Evolutionary conservation across 163 green algal genomes (phyloP).

Genomic region (Prototheca wickerhamii): DNA sequence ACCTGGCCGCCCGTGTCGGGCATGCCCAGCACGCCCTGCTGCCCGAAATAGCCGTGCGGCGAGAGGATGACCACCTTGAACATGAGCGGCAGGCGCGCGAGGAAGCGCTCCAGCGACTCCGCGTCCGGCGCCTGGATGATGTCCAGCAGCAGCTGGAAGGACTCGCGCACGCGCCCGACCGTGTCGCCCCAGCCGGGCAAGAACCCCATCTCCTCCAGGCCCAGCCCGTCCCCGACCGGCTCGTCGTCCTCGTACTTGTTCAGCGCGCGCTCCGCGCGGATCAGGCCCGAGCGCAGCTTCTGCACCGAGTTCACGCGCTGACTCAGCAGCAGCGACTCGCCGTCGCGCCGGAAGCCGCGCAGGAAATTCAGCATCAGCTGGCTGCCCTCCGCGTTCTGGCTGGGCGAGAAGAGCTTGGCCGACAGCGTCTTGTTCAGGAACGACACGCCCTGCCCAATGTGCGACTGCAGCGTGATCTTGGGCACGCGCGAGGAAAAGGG

Average conservation of each 20-base stretch:
- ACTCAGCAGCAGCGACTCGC: constrained; percentile 20
- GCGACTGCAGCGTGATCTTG: constrained; percentile 28
- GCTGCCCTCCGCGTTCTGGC: constrained; percentile 21
- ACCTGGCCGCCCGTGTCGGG: constrained; percentile 81
- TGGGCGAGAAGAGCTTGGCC: constrained; percentile 27
- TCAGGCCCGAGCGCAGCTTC: constrained; percentile 21
- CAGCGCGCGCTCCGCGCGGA: constrained; percentile 35
- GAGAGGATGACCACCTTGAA: constrained; percentile 70
- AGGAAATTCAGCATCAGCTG: constrained; percentile 40
- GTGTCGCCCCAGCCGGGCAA: constrained; percentile 60
- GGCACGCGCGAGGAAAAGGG: constrained; percentile 49
- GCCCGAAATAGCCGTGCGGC: constrained; percentile 73
- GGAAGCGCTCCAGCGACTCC: constrained; percentile 54
- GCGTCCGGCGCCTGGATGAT: constrained; percentile 65
- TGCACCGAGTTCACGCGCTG: constrained; percentile 21
- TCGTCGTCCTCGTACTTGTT: constrained; percentile 36
- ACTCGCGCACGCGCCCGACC: constrained; percentile 40
- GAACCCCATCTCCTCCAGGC: constrained; percentile 57
- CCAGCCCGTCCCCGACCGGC: constrained; percentile 10
- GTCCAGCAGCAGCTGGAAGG: constrained; percentile 58
- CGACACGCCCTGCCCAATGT: constrained; percentile 57
- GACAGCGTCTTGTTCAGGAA: constrained; percentile 56
- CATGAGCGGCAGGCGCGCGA: constrained; percentile 59
- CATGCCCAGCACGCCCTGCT: constrained; percentile 69
- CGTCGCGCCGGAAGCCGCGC: constrained; percentile 25